Base-by-base conservation (phyloP, 2,329 filamentous ascomycete genomes). In the Xylariaceae sp. region DNA sequence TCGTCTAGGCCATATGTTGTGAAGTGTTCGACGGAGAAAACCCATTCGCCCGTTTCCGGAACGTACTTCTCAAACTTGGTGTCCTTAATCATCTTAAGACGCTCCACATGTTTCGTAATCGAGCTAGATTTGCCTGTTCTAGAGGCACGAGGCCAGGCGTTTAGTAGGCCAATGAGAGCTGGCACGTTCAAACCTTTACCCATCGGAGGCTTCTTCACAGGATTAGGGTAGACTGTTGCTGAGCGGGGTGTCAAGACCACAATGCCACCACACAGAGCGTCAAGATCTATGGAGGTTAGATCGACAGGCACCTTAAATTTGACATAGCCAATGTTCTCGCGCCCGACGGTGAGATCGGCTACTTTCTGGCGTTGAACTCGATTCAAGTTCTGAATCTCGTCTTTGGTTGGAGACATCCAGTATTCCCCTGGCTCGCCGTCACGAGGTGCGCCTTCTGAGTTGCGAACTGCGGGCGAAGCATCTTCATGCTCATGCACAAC, bases 181-280 rank as follows among this genome's bases (percentile, higher is more conserved):
- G 92, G 93, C 6, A 97, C 91, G 69, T 99, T 99, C 62, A 99
- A 82, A 5, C 92, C 94, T 69, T 92, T 91, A 56, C 96, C 95
- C 56, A 88, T 82, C 0, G 89, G 83, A 14, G 95, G 93, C 76
- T 97, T 99, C 70, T 87, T 87, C 4, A 83, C 82, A 36, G 87
- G 80, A 40, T 89, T 83, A 4, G 86, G 88, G 69, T 99, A 99
- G 6, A 98, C 95, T 0, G 94, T 96, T 21, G 92, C 91, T 7
- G 88, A 89, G 31, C 95, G 90, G 46, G 88, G 82, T 39, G 85
- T 83, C 45, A 98, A 85, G 49, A 87, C 80, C 31, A 98, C 90
- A 66, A 97, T 88, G 23, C 82, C 84, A 44, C 84, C 90, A 47
- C 85, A 89, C 21, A 99, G 82, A n/a, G 91, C 84, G 63, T 96